phyloP scores from a whole-genome alignment of 2,329 filamentous ascomycete genomes.

The Tolypocladium endophyticum region DNA sequence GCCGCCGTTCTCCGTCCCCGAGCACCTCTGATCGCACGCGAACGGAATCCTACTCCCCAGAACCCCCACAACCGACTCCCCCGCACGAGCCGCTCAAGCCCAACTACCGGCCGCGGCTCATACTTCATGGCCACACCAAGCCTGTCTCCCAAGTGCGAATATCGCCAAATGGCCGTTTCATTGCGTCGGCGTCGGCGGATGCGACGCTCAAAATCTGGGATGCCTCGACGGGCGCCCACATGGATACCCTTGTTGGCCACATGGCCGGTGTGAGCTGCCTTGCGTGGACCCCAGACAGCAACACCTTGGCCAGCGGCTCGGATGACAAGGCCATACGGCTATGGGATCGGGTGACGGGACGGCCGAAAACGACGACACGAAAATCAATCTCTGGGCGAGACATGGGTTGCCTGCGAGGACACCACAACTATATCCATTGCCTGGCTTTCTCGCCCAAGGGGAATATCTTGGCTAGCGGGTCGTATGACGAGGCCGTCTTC shows the following conservation, averaged over 20 bases:
- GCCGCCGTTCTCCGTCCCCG: conserved; percentile 16
- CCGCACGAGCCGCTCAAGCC: conserved; percentile 44
- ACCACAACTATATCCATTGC: conserved; percentile 94
- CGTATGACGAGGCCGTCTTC: conserved; percentile 94
- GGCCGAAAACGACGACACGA: conserved; percentile 37
- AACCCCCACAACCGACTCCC: conserved; percentile 18
- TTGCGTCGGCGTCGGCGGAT: conserved; percentile 85
- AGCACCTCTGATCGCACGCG: conserved; percentile 20
- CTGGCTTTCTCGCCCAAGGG: conserved; percentile 96
- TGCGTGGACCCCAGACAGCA: conserved; percentile 87
- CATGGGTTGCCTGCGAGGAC: conserved; percentile 59
- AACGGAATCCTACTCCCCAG: conserved; percentile 6
- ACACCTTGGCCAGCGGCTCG: conserved; percentile 78
- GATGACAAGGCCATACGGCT: conserved; percentile 94
- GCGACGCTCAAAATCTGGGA: conserved; percentile 89
- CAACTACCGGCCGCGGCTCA: conserved; percentile 59
- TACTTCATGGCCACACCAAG: conserved; percentile 66
- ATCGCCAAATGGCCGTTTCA: conserved; percentile 80
- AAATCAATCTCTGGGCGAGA: conserved; percentile 26
- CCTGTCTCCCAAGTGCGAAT: conserved; percentile 80
- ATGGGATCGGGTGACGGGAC: conserved; percentile 65
- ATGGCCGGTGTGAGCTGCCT: conserved; percentile 86
- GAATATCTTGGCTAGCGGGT: conserved; percentile 90
- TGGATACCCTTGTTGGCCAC: conserved; percentile 87
- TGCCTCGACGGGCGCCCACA: conserved; percentile 62